phyloP scores from a whole-genome alignment of 2,329 filamentous ascomycete species.

The Sodiomyces alkalinus region DNA sequence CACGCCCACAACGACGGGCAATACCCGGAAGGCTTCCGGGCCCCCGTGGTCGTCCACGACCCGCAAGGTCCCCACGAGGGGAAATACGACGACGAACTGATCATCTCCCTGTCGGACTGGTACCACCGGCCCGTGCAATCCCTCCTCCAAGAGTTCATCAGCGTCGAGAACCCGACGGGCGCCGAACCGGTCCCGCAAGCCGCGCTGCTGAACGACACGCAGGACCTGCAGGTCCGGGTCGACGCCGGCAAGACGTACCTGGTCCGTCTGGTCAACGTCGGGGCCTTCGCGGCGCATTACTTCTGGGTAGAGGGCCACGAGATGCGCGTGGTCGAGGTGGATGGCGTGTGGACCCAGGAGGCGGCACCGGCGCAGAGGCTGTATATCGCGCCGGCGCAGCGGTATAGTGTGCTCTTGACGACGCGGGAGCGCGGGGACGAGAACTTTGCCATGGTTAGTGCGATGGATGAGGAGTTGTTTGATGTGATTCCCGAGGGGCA shows the following conservation, averaged over 20 bases:
- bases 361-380: slow-evolving; percentile 22
- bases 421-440: slow-evolving; percentile 24
- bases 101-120: slow-evolving; percentile 44
- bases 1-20: slow-evolving; percentile 31
- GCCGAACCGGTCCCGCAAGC: slow-evolving; percentile 38
- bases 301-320: slow-evolving; percentile 28
- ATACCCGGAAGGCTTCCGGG: slow-evolving; percentile 44
- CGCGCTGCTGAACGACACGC: slow-evolving; percentile 36
- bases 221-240: slow-evolving; percentile 25
- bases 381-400: slow-evolving; percentile 32
- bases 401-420: slow-evolving; percentile 31
- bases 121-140: slow-evolving; percentile 39
- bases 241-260: slow-evolving; percentile 35
- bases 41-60: slow-evolving; percentile 39
- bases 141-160: slow-evolving; percentile 30
- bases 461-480: slow-evolving; percentile 24
- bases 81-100: slow-evolving; percentile 36
- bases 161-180: slow-evolving; percentile 30
- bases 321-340: slow-evolving; percentile 33
- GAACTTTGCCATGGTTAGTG: slow-evolving; percentile 32
- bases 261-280: slow-evolving; percentile 36
- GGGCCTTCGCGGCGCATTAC: slow-evolving; percentile 32
- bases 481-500: slow-evolving; percentile 32
- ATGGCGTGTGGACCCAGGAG: slow-evolving; percentile 33
- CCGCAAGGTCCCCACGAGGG: slow-evolving; percentile 29